phyloP scores from a whole-genome alignment of 2,329 filamentous ascomycete genomes.

The Tricladium varicosporioides region DNA sequence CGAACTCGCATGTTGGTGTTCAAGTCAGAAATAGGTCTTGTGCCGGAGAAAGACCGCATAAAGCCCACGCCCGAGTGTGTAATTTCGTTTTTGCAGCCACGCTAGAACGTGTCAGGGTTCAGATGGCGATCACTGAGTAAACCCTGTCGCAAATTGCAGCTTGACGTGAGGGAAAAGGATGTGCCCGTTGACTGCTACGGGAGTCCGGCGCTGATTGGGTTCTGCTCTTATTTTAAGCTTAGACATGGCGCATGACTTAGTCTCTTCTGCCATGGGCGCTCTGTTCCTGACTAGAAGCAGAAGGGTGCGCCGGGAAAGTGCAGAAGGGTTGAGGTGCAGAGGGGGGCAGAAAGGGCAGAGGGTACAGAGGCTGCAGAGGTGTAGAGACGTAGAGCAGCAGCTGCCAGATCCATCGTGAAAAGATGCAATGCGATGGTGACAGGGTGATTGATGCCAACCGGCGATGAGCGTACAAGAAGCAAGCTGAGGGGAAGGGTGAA shows the following conservation, averaged over 20 bases:
- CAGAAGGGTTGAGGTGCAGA: too few species aligned
- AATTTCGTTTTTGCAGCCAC: not conserved
- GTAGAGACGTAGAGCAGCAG: too few species aligned
- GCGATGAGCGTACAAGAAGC: not conserved
- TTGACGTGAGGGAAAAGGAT: too few species aligned
- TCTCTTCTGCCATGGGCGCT: not conserved
- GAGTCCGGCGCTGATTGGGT: not conserved
- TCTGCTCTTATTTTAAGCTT: not conserved
- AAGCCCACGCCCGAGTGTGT: not conserved
- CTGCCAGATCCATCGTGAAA: not conserved
- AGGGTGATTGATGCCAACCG: too few species aligned
- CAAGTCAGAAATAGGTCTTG: not conserved
- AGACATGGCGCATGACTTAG: not conserved
- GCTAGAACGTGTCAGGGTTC: not conserved
- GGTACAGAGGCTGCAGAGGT: too few species aligned
- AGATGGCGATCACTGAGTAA: not conserved
- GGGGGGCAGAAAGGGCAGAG: too few species aligned
- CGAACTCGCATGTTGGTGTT: not conserved
- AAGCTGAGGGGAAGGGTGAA: not conserved
- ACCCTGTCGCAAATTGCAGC: not conserved
- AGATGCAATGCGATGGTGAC: too few species aligned
- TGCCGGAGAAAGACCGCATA: not conserved
- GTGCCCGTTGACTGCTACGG: not conserved
- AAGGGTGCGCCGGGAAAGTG: not conserved
- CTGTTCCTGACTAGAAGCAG: not conserved